Conservation (phyloP, 2,329 filamentous ascomycete species). For the Colletotrichum zoysiae region DNA sequence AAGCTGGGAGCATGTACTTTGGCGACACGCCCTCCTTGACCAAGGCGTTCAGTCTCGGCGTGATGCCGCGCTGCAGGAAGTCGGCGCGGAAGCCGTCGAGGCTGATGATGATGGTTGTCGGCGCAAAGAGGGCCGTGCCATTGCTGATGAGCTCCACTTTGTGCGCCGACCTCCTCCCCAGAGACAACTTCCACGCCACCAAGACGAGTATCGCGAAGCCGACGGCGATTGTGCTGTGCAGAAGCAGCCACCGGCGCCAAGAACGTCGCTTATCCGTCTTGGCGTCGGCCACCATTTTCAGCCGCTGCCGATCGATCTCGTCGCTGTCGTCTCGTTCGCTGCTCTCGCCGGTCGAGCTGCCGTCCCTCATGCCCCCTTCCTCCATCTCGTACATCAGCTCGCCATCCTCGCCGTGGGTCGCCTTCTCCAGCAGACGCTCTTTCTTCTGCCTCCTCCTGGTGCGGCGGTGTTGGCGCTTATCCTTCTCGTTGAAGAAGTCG, state of each 20-base stretch:
- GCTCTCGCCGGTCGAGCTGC: slow-evolving; percentile 72
- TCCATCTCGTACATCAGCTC: slow-evolving; percentile 93
- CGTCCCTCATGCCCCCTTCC: slow-evolving; percentile 78
- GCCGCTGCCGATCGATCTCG: slow-evolving; percentile 66
- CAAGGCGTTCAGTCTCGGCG: slow-evolving; percentile 83
- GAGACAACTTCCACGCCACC: slow-evolving; percentile 70
- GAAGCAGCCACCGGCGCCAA: slow-evolving; percentile 67
- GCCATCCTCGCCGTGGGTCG: slow-evolving; percentile 75
- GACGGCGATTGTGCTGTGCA: slow-evolving; percentile 64
- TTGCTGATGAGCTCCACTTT: slow-evolving; percentile 70
- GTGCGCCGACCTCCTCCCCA: slow-evolving; percentile 54
- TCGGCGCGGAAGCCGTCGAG: slow-evolving; percentile 97
- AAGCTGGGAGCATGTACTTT: slow-evolving; percentile 92
- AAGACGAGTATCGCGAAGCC: slow-evolving; percentile 69
- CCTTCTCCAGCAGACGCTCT: slow-evolving; percentile 65
- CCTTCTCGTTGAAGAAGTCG: slow-evolving; percentile 64
- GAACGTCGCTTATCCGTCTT: slow-evolving; percentile 63
- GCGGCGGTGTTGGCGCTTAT: slow-evolving; percentile 62
- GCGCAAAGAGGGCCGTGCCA: slow-evolving; percentile 88
- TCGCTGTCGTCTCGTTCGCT: slow-evolving; percentile 72
- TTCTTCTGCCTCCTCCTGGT: slow-evolving; percentile 66
- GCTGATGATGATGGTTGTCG: slow-evolving; percentile 93
- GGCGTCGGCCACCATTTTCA: slow-evolving; percentile 62
- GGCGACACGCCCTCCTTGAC: slow-evolving; percentile 88
- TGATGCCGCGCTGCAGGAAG: slow-evolving; percentile 86